Evolutionary conservation across 495 filamentous ascomycete genomes (phyloP).

Genomic region (Penicillium paxilli): DNA sequence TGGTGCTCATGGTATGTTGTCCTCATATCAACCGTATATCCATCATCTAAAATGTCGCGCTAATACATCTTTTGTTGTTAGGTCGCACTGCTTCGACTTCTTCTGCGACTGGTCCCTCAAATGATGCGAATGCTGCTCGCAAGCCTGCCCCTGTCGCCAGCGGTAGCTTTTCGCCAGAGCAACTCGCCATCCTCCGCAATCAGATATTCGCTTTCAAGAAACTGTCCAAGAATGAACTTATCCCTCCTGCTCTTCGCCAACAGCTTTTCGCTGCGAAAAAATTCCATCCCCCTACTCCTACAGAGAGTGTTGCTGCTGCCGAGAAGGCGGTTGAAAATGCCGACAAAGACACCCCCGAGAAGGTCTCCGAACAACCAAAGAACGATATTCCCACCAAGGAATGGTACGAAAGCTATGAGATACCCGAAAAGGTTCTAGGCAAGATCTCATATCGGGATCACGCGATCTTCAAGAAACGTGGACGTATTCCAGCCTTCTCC

Average conservation of each 20-base stretch:
- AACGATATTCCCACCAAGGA: conserved; percentile 33
- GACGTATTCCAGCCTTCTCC: conserved; percentile 37
- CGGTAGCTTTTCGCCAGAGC: conserved; percentile 65
- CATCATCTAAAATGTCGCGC: conserved; percentile 1
- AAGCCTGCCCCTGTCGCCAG: conserved; percentile 38
- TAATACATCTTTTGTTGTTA: conserved; percentile 8
- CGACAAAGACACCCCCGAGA: conserved; percentile 33
- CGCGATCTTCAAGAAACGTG: conserved; percentile 13
- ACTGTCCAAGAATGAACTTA: conserved; percentile 74
- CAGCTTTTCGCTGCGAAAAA: conserved; percentile 73
- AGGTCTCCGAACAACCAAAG: conserved; percentile 35
- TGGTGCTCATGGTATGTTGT: conserved; percentile 50
- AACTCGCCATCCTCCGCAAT: conserved; percentile 66
- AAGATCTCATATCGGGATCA: conserved; percentile 82
- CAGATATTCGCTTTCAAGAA: conserved; percentile 84
- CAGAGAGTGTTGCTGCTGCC: conserved; percentile 56
- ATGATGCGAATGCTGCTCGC: conserved; percentile 22
- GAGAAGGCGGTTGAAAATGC: conserved; percentile 53
- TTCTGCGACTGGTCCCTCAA: conserved; percentile 36
- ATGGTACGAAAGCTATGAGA: conserved; percentile 63
- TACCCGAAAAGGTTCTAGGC: conserved; percentile 60
- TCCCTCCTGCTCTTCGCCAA: conserved; percentile 72
- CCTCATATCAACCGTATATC: not conserved
- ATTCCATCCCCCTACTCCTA: conserved; percentile 56
- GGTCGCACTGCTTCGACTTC: conserved; percentile 47